Evolutionary conservation across 139 green algal species (phyloP), one percentile per base, ranked within the genome.

Genomic region (Nannochloris sp.): DNA sequence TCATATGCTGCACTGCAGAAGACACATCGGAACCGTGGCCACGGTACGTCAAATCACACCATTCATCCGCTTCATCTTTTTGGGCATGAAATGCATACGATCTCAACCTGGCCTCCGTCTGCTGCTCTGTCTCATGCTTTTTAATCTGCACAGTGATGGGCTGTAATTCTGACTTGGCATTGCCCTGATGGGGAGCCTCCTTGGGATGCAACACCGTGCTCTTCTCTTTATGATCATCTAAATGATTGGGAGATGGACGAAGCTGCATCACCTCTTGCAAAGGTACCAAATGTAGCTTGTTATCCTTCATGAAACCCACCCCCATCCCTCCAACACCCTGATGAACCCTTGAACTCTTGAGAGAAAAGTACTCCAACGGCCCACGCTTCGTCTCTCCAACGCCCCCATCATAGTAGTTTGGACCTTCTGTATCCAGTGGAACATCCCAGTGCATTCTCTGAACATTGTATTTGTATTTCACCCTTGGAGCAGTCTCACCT

Each of bases 91-190:
- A 74, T 6, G 82, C 80, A 66, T 83, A 85, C 16, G 71, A 84
- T 25, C 79, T 64, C 24, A 88, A 48, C 10, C 85, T 73, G 29
- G 61, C 61, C 66, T 93, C 81, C 64, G 75, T 51, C 71, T 96
- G 89, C 19, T 83, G 72, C 73, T 96, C 89, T 18, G 89, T 96
- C 68, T 96, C 88, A 0, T 84, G 72, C 60, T 81, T 69, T 72
- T 81, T 75, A 48, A 93, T 80, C 69, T 88, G 79, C 53, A 78
- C 74, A 5, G 54, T 71, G 15, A 83, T 34, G 19, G 71, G 61
- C 54, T 71, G 68, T 24, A 79, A 55, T 36, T 75, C 68, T 18
- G 37, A 5, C 24, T 73, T 53, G 21, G 4, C 21, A 23, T 21
- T 37, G 8, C 25, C 50, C 9, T 44, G 12, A 21, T 15, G 25